Percentiles rank a stretch among this genome's conserved stretches.
phyloP scores from a whole-genome alignment of 2,329 filamentous ascomycete species.

The Leptographium lundbergii region DNA sequence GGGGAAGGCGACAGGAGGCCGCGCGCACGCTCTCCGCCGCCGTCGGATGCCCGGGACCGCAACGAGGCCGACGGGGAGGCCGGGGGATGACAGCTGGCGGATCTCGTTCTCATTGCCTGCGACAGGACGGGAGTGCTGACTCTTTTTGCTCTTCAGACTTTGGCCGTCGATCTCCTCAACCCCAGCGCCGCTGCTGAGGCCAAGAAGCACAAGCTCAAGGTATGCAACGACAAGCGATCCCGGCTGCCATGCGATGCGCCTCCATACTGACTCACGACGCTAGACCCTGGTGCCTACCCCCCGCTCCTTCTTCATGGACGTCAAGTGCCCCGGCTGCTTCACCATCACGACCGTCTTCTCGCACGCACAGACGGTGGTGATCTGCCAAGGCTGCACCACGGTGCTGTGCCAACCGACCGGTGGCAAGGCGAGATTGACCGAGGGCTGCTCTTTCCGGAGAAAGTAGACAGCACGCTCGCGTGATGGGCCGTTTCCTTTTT shows the following conservation, averaged over 20 bases:
- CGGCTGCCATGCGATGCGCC: not conserved
- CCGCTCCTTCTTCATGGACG: slow-evolving; percentile 99
- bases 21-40: too few species aligned
- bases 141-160: slow-evolving; percentile 54
- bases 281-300: slow-evolving; percentile 89
- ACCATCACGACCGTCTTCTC: slow-evolving; percentile 99
- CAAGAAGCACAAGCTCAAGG: slow-evolving; percentile 99
- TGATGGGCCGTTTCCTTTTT: slow-evolving; percentile 17
- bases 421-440: slow-evolving; percentile 96
- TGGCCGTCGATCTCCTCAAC: slow-evolving; percentile 99
- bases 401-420: slow-evolving; percentile 99
- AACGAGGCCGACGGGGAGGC: not conserved
- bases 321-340: slow-evolving; percentile 99
- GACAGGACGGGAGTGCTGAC: slow-evolving; percentile 30
- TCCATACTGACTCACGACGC: slow-evolving; percentile 7
- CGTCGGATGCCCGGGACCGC: not conserved
- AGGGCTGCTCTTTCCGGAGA: slow-evolving; percentile 99
- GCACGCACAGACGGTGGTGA: slow-evolving; percentile 99
- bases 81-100: not conserved
- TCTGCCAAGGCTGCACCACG: slow-evolving; percentile 99
- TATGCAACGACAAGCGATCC: slow-evolving; percentile 29
- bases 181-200: slow-evolving; percentile 94
- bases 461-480: slow-evolving; percentile 57
- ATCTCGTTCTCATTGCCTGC: not conserved
- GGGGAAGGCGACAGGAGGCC: not conserved